Conservation (phyloP, 306 rosid genomes). For the Prunus mongolica region DNA sequence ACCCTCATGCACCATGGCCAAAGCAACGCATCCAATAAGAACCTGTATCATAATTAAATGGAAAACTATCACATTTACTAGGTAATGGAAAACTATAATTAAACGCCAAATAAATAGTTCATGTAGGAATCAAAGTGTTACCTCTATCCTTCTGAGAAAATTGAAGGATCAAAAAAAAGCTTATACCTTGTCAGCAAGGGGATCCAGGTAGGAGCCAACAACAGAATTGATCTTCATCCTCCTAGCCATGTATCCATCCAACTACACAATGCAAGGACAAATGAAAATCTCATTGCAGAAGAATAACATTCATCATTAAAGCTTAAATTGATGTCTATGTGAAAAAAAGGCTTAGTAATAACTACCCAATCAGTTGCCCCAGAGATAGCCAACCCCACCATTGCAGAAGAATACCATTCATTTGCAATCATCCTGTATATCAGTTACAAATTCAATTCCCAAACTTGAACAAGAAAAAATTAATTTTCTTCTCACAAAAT, state of each 20-base stretch:
- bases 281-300: neutral
- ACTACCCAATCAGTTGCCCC: conserved; percentile 88
- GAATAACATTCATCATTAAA: neutral
- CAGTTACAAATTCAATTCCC: conserved; percentile 2
- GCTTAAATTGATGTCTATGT: neutral
- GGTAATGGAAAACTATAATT: neutral
- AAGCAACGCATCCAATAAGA: conserved; percentile 86
- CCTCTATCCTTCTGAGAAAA: neutral
- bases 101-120: too few species aligned
- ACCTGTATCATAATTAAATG: conserved; percentile 44
- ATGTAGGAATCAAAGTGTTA: neutral
- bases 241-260: conserved; percentile 87
- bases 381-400: conserved; percentile 75
- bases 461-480: neutral
- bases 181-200: conserved; percentile 91
- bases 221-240: conserved; percentile 89
- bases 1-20: conserved; percentile 82
- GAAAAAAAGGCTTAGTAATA: neutral
- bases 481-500: neutral
- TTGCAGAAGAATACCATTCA: conserved; percentile 67
- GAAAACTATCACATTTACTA: neutral
- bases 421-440: conserved; percentile 71
- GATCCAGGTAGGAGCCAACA: conserved; percentile 96
- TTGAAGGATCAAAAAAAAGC: neutral
- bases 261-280: conserved; percentile 39